Base-by-base conservation (phyloP, 2,329 filamentous ascomycete species). In the Knoxdaviesia capensis region DNA sequence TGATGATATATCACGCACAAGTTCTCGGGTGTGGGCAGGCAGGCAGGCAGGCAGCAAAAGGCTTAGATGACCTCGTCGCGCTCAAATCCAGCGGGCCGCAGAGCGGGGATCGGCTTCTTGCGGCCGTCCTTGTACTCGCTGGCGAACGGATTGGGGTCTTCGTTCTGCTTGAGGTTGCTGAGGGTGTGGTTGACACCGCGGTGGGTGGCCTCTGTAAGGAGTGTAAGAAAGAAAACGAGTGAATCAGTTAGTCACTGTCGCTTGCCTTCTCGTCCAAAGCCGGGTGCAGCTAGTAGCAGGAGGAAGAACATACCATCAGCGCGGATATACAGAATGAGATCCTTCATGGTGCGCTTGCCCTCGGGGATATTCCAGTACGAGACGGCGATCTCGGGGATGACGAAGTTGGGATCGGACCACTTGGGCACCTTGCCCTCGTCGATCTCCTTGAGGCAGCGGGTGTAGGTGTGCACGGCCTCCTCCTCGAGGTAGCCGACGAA, bases 401-500 rank as follows among this genome's bases (percentile, higher is more conserved):
- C 52, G 53, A 93, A 77, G 6, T 76, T 70, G 1, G 63, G 60
- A 46, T 74, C 67, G 30, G 73, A 66, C 87, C 90, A 98, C 51
- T 75, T 75, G 1, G 87, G 86, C 9, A 94, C 64, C 45, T 74
- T 71, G n/a, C 88, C 88, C 3, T 71, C 68, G 45, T 96, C 87
- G 29, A 98, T 71, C 54, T 96, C 90, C 49, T 76, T 67, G 51
- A 96, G 81, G 46, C 85, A 83, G 40, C 86, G 77, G 1, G 85
- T 90, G 63, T 98, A 98, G 0, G 90, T 98, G 54, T 93, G 72
- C 1, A 96, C 88, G 6, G 90, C 90, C 59, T 98, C 90, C 58
- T 98, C 90, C 59, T 98, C 90, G 8, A 98, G 74, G 52, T 96
- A 96, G 2, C 87, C 90, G 42, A 96, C 87, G 58, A 98, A 96